phyloP scores from a whole-genome alignment of 371 early-diverging fungal species.

The Circinella minor region DNA sequence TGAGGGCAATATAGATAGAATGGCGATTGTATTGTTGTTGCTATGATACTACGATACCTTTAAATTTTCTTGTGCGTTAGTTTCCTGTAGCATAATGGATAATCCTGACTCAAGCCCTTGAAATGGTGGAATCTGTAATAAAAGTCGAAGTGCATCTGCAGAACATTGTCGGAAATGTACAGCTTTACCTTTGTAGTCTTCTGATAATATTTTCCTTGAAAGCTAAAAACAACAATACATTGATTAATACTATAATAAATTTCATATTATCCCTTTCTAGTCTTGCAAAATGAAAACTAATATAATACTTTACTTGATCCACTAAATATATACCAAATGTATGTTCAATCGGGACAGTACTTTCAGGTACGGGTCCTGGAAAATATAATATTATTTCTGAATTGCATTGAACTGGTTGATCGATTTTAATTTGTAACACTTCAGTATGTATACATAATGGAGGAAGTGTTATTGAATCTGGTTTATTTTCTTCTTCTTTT shows the following conservation, averaged over 20 bases:
- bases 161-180: not conserved
- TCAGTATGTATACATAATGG: slow-evolving; percentile 20
- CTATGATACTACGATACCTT: too few relatives aligned
- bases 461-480: not conserved
- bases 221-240: not conserved
- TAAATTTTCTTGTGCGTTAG: slow-evolving; percentile 1
- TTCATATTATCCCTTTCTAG: too few relatives aligned
- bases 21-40: too few relatives aligned
- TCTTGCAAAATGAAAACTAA: not conserved
- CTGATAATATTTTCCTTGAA: not conserved
- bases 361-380: slow-evolving; percentile 23
- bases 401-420: slow-evolving; percentile 27
- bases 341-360: slow-evolving; percentile 28
- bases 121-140: not conserved
- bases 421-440: slow-evolving; percentile 15
- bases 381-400: slow-evolving; percentile 26
- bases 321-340: slow-evolving; percentile 47
- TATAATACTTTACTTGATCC: slow-evolving; percentile 36
- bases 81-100: not conserved
- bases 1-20: too few relatives aligned
- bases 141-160: not conserved
- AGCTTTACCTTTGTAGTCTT: not conserved
- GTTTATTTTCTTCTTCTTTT: not conserved
- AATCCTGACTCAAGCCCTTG: not conserved
- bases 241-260: too few relatives aligned